Evolutionary conservation across 352 stramenopile species (phyloP), one percentile per base, ranked within the genome.

Genomic region (Globisporangium barbulae): DNA sequence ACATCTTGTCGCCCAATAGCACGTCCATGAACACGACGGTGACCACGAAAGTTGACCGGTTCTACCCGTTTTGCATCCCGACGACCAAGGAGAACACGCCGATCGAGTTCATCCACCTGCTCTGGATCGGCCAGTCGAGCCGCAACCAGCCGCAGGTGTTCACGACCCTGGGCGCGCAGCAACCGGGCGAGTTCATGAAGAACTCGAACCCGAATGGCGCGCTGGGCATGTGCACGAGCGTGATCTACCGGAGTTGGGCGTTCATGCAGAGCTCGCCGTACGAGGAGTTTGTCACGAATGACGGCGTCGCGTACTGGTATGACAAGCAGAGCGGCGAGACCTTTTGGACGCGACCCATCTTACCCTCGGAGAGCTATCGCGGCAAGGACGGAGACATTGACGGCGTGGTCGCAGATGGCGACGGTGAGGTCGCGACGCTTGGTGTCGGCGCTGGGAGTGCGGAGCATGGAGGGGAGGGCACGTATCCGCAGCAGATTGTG

Each of bases 261-360:
- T 98, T 97, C 68, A 84, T 93, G 71, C 94, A 98, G 71, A 76
- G 67, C 33, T 73, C 74, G 30, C 73, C 79, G 5, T 93, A 88
- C 47, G 90, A 98, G 54, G 90, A 98, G 74, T 98, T 97, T 66
- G 65, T 79, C 58, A 97, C 91, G 1, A 88, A 94, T 35, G 91
- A 97, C 54, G 92, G 93, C 13, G 72, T 98, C 19, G 75, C 91
- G 6, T 98, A 98, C 70, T 98, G 91, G 92, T 93, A 91, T 49
- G 76, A 91, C 61, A 83, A 82, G 53, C 67, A 75, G 13, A 85
- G 59, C 3, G 92, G 91, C 2, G 79, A 96, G 65, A 98, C 93
- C 4, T 97, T 95, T 59, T 98, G 94, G 93, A 89, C 94, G 35
- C 75, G 86, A 15, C 90, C 93, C 19, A 69, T 98, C 7, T 64